phyloP scores from a whole-genome alignment of 257 asterid genomes.

The Primulina eburnea region DNA sequence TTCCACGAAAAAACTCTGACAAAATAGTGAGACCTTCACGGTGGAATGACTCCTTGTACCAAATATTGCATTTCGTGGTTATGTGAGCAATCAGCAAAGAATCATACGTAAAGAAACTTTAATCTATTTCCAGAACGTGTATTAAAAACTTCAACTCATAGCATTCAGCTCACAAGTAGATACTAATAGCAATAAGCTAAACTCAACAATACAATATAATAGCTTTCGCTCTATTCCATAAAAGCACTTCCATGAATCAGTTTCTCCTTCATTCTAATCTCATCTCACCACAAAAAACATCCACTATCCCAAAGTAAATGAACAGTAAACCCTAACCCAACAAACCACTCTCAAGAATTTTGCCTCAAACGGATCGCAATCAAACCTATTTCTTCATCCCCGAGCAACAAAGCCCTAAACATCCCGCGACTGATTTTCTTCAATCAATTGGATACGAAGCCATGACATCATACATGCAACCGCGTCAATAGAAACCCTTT shows the following conservation, averaged over 20 bases:
- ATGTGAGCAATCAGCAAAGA: background rate
- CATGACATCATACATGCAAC: background rate
- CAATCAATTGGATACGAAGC: background rate
- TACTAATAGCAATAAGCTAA: background rate
- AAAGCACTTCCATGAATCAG: background rate
- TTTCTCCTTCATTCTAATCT: background rate
- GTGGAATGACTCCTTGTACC: background rate
- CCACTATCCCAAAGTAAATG: background rate
- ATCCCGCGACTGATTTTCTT: background rate
- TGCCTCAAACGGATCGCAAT: background rate
- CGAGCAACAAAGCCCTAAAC: background rate
- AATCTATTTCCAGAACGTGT: background rate
- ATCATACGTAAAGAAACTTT: no score
- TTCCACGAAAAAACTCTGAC: background rate
- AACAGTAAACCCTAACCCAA: background rate
- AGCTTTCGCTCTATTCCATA: background rate
- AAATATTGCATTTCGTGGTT: background rate
- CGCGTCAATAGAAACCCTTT: constrained; percentile 13
- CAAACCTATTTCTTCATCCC: background rate
- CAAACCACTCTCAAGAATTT: background rate
- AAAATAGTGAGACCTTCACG: background rate
- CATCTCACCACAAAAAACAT: background rate
- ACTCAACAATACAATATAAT: background rate
- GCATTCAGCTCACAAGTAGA: background rate
- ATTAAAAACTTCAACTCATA: background rate